Base-by-base conservation (phyloP, 768 basidiomycete species). In the Pluteus cervinus region DNA sequence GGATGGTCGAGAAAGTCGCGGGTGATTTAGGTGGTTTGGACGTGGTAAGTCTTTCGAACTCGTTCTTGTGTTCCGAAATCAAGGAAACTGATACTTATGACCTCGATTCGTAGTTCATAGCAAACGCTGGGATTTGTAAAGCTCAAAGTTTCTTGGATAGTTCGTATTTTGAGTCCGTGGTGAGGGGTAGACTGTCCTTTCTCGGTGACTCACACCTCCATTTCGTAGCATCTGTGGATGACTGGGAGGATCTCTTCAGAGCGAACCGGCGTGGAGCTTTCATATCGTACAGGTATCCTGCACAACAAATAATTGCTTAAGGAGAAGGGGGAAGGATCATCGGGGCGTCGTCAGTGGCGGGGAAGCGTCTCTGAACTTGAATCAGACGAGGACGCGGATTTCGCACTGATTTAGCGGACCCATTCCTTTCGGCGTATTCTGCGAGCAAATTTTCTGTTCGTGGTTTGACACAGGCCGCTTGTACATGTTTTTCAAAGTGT, bases 281-380 rank as follows among this genome's bases (percentile, higher is more conserved):
- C 26, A 45, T 68, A 1, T 66, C 65, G 45, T 69, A 67, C 48
- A 62, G 63, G 33, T 56, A 61, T 36, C 66, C 69, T 4, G 68
- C 56, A 4, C 32, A 55, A 15, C 55, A 58, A 36, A 73, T 73
- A 69, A 59, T 70, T 22, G 50, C 51, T 16, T 67, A 70, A 50
- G 65, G 66, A 16, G 45, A 44, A 4, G 69, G 70, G 5, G 70
- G 70, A 0, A 51, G 66, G 29, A 64, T 71, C 17, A 58, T 71
- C 14, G 68, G 68, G 7, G 66, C 67, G 1, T 61, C 55, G 6
- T 73, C 69, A 4, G 42, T 65, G 0, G 57, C 53, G 1, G 68
- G 67, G 14, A 62, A 63, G 43, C 24, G n/a, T n/a, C n/a, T n/a
- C n/a, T n/a, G n/a, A n/a, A n/a, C n/a, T n/a, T n/a, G n/a, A n/a